Conservation (phyloP, 371 early-diverging fungal species). For the Actinomucor elegans region DNA sequence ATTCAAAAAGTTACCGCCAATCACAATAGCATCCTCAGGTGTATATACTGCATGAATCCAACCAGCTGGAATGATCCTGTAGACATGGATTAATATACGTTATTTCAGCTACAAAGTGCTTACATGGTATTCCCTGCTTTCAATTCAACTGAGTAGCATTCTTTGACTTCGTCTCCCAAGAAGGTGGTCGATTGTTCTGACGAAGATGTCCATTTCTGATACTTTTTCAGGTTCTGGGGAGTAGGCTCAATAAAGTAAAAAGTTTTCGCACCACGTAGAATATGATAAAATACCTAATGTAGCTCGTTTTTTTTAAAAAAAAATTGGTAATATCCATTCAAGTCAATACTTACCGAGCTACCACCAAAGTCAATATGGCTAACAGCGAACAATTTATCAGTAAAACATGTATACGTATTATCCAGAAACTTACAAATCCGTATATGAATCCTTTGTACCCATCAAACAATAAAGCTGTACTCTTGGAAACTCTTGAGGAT, state of each 20-base stretch:
- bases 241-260: conserved; percentile 91
- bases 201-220: conserved; percentile 85
- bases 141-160: conserved; percentile 68
- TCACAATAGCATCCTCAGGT: conserved; percentile 81
- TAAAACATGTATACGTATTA: not conserved
- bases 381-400: not conserved
- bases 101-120: conserved; percentile 12
- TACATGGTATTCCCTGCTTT: conserved; percentile 79
- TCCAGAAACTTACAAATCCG: conserved; percentile 76
- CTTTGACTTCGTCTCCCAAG: conserved; percentile 77
- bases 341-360: conserved; percentile 61
- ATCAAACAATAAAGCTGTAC: conserved; percentile 90
- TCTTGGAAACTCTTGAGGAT: conserved; percentile 70
- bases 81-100: not conserved
- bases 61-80: conserved; percentile 88
- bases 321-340: not conserved
- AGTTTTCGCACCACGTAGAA: conserved; percentile 78
- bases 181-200: conserved; percentile 79
- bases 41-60: conserved; percentile 97
- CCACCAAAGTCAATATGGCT: conserved; percentile 93
- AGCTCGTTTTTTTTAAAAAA: conserved; percentile 13
- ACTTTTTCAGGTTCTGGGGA: conserved; percentile 76
- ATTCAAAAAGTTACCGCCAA: conserved; percentile 92
- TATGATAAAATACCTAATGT: conserved; percentile 75
- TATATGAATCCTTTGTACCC: conserved; percentile 86